These are phyloP conservation scores for Hordeum marinum DNA, from an alignment of 176 grass and related monocot genomes.

Conservation along the genomic window DNA sequence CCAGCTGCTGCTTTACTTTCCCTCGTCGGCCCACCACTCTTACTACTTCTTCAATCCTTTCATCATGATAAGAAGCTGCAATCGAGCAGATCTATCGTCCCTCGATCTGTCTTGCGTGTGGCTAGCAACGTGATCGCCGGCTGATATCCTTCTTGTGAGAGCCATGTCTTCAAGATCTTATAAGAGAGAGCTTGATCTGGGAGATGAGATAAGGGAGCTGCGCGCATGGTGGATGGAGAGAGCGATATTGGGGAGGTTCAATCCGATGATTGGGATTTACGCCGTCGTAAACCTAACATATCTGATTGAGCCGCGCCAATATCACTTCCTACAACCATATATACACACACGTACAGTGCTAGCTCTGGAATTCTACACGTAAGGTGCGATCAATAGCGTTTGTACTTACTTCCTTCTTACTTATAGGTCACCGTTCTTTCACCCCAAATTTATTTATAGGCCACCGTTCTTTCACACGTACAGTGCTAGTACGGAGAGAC, in stretches of 20 bases:
- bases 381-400: conserved; percentile 8
- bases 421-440: background rate
- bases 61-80: background rate
- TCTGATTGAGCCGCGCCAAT: conserved; percentile 99
- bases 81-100: background rate
- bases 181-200: background rate
- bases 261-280: conserved; percentile 50
- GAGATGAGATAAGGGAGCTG: background rate
- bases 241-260: conserved; percentile 69
- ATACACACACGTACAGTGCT: background rate
- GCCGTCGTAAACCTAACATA: conserved; percentile 26
- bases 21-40: background rate
- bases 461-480: background rate
- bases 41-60: background rate
- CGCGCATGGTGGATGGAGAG: conserved; percentile 18
- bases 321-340: conserved; percentile 62
- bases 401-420: background rate
- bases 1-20: conserved; percentile 6
- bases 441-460: background rate
- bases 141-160: background rate
- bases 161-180: background rate
- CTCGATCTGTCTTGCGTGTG: conserved; percentile 17
- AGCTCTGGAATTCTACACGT: too few species aligned
- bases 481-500: too few species aligned
- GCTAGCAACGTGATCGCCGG: conserved; percentile 7